Percentiles rank a stretch among this genome's conserved stretches.
These are phyloP conservation scores for Debaryomycetaceae sp. DNA, from an alignment of 1,139 yeast genomes.

Conservation along the genomic window DNA sequence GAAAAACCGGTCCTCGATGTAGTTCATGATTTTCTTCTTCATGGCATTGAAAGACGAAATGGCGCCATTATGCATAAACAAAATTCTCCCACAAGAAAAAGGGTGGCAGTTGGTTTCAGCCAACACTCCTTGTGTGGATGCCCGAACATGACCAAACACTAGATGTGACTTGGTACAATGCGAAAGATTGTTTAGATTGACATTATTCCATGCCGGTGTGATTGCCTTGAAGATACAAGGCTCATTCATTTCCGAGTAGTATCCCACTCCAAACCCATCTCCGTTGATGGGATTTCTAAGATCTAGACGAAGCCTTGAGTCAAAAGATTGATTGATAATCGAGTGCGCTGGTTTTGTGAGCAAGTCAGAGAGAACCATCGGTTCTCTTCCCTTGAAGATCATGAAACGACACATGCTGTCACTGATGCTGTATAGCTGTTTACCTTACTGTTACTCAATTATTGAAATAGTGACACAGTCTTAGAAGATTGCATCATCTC, in stretches of 20 bases:
- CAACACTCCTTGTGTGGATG: slow-evolving; percentile 91
- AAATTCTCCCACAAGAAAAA: slow-evolving; percentile 75
- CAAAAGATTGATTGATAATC: slow-evolving; percentile 93
- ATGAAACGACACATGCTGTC: slow-evolving; percentile 45
- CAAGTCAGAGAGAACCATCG: slow-evolving; percentile 79
- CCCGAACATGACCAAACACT: slow-evolving; percentile 94
- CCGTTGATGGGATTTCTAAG: slow-evolving; percentile 92
- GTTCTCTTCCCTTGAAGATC: slow-evolving; percentile 59
- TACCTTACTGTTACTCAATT: not conserved
- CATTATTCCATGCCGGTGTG: slow-evolving; percentile 97
- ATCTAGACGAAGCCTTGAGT: slow-evolving; percentile 82
- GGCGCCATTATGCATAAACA: slow-evolving; percentile 98
- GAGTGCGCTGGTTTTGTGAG: slow-evolving; percentile 96
- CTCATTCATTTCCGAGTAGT: slow-evolving; percentile 61
- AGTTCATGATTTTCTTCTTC: slow-evolving; percentile 68
- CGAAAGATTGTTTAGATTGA: slow-evolving; percentile 79
- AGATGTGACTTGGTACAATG: slow-evolving; percentile 80
- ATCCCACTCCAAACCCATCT: slow-evolving; percentile 97
- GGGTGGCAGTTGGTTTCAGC: slow-evolving; percentile 97
- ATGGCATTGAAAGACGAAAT: slow-evolving; percentile 69
- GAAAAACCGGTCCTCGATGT: slow-evolving; percentile 77
- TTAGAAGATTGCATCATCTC: not conserved
- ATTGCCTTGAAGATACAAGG: slow-evolving; percentile 76
- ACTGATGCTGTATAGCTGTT: not conserved
- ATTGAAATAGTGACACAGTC: not conserved